phyloP scores from a whole-genome alignment of 805 yeast species.

The Metschnikowia shivogae region DNA sequence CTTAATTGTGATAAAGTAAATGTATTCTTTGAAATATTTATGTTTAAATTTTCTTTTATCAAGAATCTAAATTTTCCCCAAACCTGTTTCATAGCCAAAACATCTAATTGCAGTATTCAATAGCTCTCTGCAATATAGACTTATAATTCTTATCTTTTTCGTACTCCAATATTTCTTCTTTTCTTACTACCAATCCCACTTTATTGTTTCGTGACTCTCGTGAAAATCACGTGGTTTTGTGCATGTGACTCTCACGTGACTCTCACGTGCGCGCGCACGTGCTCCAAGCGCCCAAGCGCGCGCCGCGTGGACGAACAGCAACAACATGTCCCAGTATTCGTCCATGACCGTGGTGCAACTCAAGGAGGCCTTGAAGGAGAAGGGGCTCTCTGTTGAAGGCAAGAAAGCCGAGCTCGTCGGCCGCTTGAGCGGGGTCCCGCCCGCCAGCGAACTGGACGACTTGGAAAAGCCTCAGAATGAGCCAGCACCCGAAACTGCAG shows the following conservation, averaged over 20 bases:
- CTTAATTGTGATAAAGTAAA: too few species aligned
- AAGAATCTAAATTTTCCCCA: too few species aligned
- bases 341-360: constrained; percentile 78
- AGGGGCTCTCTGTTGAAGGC: constrained; percentile 68
- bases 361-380: constrained; percentile 67
- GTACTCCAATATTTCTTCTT: too few species aligned
- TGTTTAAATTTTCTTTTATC: too few species aligned
- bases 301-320: not conserved
- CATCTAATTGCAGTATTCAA: too few species aligned
- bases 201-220: too few species aligned
- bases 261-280: not conserved
- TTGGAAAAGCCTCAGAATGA: constrained; percentile 1
- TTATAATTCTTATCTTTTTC: too few species aligned
- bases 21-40: too few species aligned
- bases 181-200: too few species aligned
- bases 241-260: too few species aligned
- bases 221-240: not conserved
- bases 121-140: too few species aligned
- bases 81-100: too few species aligned
- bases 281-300: not conserved
- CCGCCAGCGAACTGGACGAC: constrained; percentile 5
- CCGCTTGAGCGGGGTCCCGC: constrained; percentile 58
- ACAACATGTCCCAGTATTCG: constrained; percentile 50
- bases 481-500: constrained; percentile 1
- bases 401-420: constrained; percentile 74